phyloP scores from a whole-genome alignment of 305 asterid species.

The Plantago coronopus region DNA sequence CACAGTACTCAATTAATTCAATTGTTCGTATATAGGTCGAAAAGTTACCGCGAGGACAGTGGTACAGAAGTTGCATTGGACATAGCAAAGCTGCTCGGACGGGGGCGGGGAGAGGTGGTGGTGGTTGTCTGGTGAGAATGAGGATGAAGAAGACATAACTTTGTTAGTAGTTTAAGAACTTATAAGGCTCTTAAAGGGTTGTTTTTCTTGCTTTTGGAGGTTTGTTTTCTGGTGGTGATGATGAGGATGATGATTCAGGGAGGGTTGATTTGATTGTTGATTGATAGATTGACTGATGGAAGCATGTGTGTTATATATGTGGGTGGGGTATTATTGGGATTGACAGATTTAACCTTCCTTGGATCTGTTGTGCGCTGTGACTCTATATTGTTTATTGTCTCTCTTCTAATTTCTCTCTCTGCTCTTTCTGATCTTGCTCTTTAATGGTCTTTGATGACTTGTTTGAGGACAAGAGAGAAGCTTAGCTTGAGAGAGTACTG shows the following conservation, averaged over 20 bases:
- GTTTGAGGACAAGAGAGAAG: too few species aligned
- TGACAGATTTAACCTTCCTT: conserved; percentile 60
- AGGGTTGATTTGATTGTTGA: conserved; percentile 69
- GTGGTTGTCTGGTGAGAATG: conserved; percentile 77
- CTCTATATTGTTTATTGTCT: conserved; percentile 22
- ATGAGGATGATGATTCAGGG: conserved; percentile 23
- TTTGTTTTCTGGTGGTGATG: conserved; percentile 2
- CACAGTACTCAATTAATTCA: too few species aligned
- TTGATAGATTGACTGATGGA: conserved; percentile 69
- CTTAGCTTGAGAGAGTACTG: too few species aligned
- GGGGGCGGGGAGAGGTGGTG: conserved; percentile 56
- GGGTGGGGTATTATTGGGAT: conserved; percentile 27
- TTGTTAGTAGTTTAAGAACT: background rate
- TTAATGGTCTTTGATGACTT: too few species aligned
- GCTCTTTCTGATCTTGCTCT: conserved; percentile 11
- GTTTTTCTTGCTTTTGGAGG: background rate
- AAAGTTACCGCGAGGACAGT: conserved; percentile 91
- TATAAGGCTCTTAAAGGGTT: background rate
- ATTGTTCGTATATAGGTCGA: too few species aligned
- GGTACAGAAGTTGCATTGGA: conserved; percentile 85
- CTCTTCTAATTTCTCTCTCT: conserved; percentile 17
- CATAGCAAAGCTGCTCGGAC: conserved; percentile 95
- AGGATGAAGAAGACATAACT: conserved; percentile 85
- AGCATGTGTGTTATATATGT: conserved; percentile 34
- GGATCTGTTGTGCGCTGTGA: conserved; percentile 37